phyloP scores from a whole-genome alignment of 257 asterid genomes.

The Solanum boliviense region DNA sequence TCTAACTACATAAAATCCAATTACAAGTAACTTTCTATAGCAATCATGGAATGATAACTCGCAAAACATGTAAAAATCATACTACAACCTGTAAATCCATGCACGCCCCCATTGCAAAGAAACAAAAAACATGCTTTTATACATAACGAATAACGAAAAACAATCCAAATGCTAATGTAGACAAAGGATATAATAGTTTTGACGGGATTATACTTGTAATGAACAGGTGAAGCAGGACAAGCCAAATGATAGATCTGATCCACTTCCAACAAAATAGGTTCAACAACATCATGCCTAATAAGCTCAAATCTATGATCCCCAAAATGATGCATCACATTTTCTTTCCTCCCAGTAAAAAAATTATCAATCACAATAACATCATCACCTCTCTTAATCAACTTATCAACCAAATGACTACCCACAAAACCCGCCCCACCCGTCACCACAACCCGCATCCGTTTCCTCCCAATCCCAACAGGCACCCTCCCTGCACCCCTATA shows the following conservation, averaged over 20 bases:
- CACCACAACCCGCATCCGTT: slow-evolving; percentile 25
- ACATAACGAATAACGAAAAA: not conserved
- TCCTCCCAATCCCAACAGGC: slow-evolving; percentile 20
- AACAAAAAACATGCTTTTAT: not conserved
- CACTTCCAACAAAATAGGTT: slow-evolving; percentile 35
- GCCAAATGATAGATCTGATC: slow-evolving; percentile 35
- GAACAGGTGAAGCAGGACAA: slow-evolving; percentile 40
- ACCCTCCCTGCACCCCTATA: slow-evolving; percentile 4
- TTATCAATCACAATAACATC: slow-evolving; percentile 36
- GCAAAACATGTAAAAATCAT: not conserved
- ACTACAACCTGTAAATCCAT: not conserved
- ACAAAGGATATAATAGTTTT: slow-evolving; percentile 30
- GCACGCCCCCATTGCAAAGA: not conserved
- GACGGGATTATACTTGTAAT: slow-evolving; percentile 35
- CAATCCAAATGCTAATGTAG: not conserved
- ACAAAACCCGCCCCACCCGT: slow-evolving; percentile 40
- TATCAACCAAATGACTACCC: slow-evolving; percentile 36
- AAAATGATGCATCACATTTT: slow-evolving; percentile 33
- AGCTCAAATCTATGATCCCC: slow-evolving; percentile 28
- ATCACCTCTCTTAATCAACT: slow-evolving; percentile 27
- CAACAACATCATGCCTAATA: slow-evolving; percentile 32
- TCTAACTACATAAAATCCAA: not conserved
- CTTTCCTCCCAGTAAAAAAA: slow-evolving; percentile 37
- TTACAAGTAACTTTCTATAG: not conserved
- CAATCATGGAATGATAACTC: not conserved